A percentile compares a stretch with the other conserved stretches of the same genome.
Evolutionary conservation across 371 early-diverging fungal species (phyloP).

Genomic region (Mortierella sp.): DNA sequence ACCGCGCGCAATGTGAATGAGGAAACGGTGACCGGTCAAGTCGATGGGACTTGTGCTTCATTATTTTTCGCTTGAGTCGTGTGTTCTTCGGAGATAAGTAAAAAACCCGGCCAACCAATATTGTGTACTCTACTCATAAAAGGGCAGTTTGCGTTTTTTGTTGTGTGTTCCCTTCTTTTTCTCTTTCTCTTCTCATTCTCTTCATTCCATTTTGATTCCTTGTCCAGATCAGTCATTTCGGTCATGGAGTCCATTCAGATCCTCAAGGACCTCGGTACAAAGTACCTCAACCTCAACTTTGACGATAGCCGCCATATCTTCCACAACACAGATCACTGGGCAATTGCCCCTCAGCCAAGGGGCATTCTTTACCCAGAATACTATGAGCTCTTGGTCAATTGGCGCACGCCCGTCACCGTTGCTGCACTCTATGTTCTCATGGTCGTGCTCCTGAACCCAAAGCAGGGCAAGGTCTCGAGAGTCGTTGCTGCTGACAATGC

Average conservation of each 20-base stretch:
- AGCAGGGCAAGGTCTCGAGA: slow-evolving; percentile 53
- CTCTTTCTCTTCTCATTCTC: slow-evolving; percentile 4
- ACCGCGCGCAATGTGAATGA: no score
- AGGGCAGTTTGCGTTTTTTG: background rate
- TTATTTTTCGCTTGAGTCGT: no score
- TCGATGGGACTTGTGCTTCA: no score
- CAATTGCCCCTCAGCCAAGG: slow-evolving; percentile 36
- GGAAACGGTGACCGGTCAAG: no score
- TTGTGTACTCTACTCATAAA: background rate
- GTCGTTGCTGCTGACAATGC: slow-evolving; percentile 51
- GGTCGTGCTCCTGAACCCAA: slow-evolving; percentile 54
- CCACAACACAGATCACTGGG: slow-evolving; percentile 46
- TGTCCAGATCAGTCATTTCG: background rate
- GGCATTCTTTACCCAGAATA: slow-evolving; percentile 54
- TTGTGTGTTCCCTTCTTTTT: slow-evolving; percentile 4
- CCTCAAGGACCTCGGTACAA: slow-evolving; percentile 38
- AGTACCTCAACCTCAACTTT: slow-evolving; percentile 45
- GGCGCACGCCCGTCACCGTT: slow-evolving; percentile 45
- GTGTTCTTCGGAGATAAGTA: no score
- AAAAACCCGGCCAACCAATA: background rate
- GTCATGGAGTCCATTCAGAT: slow-evolving; percentile 25
- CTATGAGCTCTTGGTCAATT: slow-evolving; percentile 51
- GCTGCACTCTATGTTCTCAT: slow-evolving; percentile 44
- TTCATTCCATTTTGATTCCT: background rate
- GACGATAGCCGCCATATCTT: slow-evolving; percentile 44